Percentiles rank a stretch among this genome's conserved stretches.
Conservation (phyloP, 345 rosid genomes). For the Bruguiera parviflora region DNA sequence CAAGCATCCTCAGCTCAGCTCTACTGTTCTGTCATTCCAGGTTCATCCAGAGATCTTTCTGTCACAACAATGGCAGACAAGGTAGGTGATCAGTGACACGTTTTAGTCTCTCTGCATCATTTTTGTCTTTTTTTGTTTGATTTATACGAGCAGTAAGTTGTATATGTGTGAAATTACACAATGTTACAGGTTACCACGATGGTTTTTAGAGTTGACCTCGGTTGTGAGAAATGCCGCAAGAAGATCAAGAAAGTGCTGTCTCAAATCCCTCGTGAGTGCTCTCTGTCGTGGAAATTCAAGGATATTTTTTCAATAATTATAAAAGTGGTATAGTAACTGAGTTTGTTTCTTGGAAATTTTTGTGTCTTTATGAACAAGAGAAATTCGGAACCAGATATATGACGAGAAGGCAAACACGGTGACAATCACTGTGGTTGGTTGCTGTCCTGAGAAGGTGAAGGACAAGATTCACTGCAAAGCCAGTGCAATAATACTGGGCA, state of each 20-base stretch:
- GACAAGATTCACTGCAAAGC: slow-evolving; percentile 53
- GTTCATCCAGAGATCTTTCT: background rate
- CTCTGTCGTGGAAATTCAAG: background rate
- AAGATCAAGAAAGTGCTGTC: slow-evolving; percentile 75
- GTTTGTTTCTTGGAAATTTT: slow-evolving; percentile 15
- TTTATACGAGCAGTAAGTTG: background rate
- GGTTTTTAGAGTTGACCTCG: slow-evolving; percentile 70
- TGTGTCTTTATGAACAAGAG: slow-evolving; percentile 44
- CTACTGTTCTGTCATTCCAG: background rate
- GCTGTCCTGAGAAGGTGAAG: slow-evolving; percentile 67
- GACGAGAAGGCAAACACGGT: slow-evolving; percentile 65
- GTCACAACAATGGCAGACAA: slow-evolving; percentile 34
- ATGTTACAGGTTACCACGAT: slow-evolving; percentile 51
- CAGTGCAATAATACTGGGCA: slow-evolving; percentile 48
- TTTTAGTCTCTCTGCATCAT: background rate
- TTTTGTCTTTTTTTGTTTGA: background rate
- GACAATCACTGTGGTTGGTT: slow-evolving; percentile 65
- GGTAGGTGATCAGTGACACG: slow-evolving; percentile 8
- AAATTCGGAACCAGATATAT: slow-evolving; percentile 43
- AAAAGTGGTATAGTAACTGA: slow-evolving; percentile 20
- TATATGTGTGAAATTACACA: background rate
- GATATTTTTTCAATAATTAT: background rate
- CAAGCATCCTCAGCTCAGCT: too few relatives aligned
- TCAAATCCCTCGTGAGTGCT: slow-evolving; percentile 62
- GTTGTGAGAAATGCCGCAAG: slow-evolving; percentile 57